Evolutionary conservation across 768 basidiomycete genomes (phyloP).

Genomic region (Serendipita vermifera): DNA sequence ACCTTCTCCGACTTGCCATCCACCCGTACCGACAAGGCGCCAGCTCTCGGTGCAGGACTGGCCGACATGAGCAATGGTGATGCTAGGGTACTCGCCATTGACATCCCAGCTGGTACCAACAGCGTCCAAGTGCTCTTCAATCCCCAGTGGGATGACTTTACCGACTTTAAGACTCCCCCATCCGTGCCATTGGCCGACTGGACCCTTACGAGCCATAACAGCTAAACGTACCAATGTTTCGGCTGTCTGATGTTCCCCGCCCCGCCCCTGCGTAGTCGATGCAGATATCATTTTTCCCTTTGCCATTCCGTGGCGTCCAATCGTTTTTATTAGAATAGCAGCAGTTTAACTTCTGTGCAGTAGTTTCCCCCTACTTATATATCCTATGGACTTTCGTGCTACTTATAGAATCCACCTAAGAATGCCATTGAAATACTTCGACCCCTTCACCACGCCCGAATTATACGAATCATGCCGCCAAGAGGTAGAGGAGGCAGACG

Average conservation of each 20-base stretch:
- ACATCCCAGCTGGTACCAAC: conserved; percentile 31
- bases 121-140: conserved; percentile 77
- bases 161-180: conserved; percentile 51
- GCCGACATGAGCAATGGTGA: conserved; percentile 63
- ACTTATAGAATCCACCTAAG: not conserved
- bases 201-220: conserved; percentile 65
- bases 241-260: not conserved
- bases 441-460: not conserved
- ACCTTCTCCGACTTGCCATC: conserved; percentile 45
- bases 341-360: not conserved
- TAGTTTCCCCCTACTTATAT: not conserved
- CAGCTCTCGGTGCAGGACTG: conserved; percentile 41
- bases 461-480: conserved; percentile 4
- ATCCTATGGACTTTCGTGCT: conserved; percentile 5
- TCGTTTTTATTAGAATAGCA: not conserved
- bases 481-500: not conserved
- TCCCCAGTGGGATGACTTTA: conserved; percentile 77
- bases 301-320: not conserved
- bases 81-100: conserved; percentile 55
- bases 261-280: not conserved
- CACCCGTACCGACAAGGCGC: conserved; percentile 47
- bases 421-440: not conserved
- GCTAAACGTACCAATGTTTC: conserved; percentile 3
- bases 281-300: not conserved
- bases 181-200: conserved; percentile 60